Percentiles rank a stretch among this genome's conserved stretches.
phyloP scores from a whole-genome alignment of 2,329 filamentous ascomycete species.

The Cordyceps javanica region DNA sequence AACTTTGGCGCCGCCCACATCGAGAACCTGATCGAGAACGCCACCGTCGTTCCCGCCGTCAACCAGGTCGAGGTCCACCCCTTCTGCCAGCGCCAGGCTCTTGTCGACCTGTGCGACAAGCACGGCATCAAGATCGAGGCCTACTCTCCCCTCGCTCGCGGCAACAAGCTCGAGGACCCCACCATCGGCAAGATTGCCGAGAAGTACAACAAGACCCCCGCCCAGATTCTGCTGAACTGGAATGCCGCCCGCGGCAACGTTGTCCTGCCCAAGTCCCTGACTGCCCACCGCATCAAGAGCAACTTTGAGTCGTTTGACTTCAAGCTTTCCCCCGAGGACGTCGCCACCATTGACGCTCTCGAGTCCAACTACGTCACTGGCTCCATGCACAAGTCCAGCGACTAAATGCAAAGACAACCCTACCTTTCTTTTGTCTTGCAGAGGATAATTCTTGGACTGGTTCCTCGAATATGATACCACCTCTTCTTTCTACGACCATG shows the following conservation, averaged over 20 bases:
- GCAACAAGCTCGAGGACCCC: constrained; percentile 59
- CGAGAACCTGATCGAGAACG: constrained; percentile 49
- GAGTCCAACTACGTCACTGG: constrained; percentile 69
- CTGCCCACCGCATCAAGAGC: constrained; percentile 55
- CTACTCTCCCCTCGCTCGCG: constrained; percentile 66
- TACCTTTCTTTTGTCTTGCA: background rate
- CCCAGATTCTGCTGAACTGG: constrained; percentile 74
- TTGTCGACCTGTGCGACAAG: constrained; percentile 50
- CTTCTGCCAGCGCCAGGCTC: constrained; percentile 57
- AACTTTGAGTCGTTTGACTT: constrained; percentile 61
- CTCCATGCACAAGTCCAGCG: constrained; percentile 34
- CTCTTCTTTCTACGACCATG: constrained; percentile 10
- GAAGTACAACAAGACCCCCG: constrained; percentile 66
- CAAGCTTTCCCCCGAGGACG: constrained; percentile 53
- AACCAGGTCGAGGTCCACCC: constrained; percentile 81
- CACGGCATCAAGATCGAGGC: constrained; percentile 51
- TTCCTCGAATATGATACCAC: constrained; percentile 12
- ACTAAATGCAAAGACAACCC: constrained; percentile 21
- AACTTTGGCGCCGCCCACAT: constrained; percentile 67
- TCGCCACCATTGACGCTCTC: constrained; percentile 56
- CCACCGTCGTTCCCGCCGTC: constrained; percentile 55
- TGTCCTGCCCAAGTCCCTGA: constrained; percentile 68
- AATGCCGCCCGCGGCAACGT: constrained; percentile 69
- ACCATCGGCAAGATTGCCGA: constrained; percentile 55
- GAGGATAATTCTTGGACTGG: constrained; percentile 12